Evolutionary conservation across 352 stramenopile genomes (phyloP).

Genomic region (Pythium guiyangense): DNA sequence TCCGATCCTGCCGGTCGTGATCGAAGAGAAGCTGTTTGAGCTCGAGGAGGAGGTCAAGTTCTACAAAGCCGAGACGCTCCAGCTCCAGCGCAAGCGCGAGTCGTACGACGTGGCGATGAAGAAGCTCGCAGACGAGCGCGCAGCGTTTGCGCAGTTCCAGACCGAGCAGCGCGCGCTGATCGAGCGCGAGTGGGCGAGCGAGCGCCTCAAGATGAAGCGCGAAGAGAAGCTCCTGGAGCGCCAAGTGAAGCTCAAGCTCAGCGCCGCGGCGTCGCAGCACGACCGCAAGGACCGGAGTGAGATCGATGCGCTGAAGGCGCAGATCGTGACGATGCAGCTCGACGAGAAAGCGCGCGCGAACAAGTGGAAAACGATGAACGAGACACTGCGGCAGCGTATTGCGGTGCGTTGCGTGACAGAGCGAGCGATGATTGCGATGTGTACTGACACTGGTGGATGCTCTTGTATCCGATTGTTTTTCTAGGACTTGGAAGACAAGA

Average conservation of each 20-base stretch:
- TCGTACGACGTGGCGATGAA: conserved; percentile 59
- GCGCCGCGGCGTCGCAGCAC: conserved; percentile 39
- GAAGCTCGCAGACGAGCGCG: conserved; percentile 44
- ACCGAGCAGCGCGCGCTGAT: conserved; percentile 50
- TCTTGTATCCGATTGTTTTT: background rate
- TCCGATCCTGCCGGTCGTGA: conserved; percentile 45
- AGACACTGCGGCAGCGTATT: conserved; percentile 64
- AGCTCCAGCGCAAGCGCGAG: conserved; percentile 69
- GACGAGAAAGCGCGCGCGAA: conserved; percentile 46
- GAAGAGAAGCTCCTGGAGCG: conserved; percentile 62
- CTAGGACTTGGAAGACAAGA: conserved; percentile 76
- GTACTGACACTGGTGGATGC: background rate
- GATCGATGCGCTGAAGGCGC: conserved; percentile 72
- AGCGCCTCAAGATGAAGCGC: conserved; percentile 72
- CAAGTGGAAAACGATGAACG: conserved; percentile 67
- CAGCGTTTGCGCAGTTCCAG: conserved; percentile 45
- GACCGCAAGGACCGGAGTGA: conserved; percentile 62
- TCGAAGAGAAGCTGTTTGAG: conserved; percentile 81
- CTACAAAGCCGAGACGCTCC: conserved; percentile 78
- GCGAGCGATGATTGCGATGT: background rate
- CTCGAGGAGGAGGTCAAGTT: conserved; percentile 84
- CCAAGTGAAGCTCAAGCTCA: conserved; percentile 71
- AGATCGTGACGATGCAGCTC: conserved; percentile 79
- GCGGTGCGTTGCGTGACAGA: conserved; percentile 25
- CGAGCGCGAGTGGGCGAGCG: conserved; percentile 62